Percentiles rank a stretch among this genome's conserved stretches.
These are phyloP conservation scores for Hypericum perforatum DNA, from an alignment of 345 rosid species.

Conservation along the genomic window DNA sequence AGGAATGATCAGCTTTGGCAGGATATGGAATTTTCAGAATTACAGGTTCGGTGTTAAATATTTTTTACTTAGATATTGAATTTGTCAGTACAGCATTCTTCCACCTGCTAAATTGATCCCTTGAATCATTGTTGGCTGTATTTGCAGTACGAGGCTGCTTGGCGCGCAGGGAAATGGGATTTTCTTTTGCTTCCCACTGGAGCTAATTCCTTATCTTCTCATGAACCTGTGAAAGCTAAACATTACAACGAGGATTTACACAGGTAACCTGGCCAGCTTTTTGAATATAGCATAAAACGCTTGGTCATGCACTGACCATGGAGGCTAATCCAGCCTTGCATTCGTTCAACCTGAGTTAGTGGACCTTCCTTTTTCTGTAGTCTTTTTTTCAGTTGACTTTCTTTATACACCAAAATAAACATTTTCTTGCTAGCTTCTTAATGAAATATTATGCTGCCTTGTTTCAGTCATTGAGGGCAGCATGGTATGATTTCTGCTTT, in stretches of 20 bases:
- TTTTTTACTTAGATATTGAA: neutral
- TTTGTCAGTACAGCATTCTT: neutral
- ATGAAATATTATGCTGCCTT: too few species aligned
- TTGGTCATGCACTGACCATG: too few species aligned
- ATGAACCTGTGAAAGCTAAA: slow-evolving; percentile 35
- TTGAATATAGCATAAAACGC: too few species aligned
- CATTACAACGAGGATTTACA: slow-evolving; percentile 75
- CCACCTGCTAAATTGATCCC: neutral
- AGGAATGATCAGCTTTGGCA: slow-evolving; percentile 53
- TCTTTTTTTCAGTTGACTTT: too few species aligned
- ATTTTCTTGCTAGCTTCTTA: too few species aligned
- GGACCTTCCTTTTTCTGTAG: too few species aligned
- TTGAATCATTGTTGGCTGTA: neutral
- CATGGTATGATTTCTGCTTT: too few species aligned
- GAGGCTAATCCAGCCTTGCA: too few species aligned
- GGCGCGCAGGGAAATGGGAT: slow-evolving; percentile 98
- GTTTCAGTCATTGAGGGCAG: too few species aligned
- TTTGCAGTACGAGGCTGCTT: slow-evolving; percentile 93
- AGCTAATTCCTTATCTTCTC: slow-evolving; percentile 27
- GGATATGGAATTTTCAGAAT: slow-evolving; percentile 69
- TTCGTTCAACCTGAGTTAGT: too few species aligned
- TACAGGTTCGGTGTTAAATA: slow-evolving; percentile 50
- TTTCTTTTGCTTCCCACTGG: slow-evolving; percentile 51
- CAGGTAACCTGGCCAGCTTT: slow-evolving; percentile 28
- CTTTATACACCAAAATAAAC: too few species aligned